Evolutionary conservation across 805 yeast species (phyloP), one percentile per base, ranked within the genome.

Genomic region (Candida railenensis): DNA sequence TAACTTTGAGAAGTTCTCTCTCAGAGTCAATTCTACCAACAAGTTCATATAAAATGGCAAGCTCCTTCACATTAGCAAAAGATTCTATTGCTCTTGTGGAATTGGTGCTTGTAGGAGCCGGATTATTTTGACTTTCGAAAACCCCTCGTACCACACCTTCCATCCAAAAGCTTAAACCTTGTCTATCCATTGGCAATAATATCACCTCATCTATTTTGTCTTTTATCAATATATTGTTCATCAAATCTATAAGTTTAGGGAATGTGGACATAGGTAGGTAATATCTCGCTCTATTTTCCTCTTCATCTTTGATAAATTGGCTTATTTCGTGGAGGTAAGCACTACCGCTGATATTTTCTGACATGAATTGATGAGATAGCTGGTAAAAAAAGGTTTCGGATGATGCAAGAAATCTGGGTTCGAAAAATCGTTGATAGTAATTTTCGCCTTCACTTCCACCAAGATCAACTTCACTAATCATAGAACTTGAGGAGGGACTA

Each of bases 381-480:
- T 58, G 59, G 12, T 67, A 57, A 58, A 85, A 91, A 59, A 77
- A 88, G 1, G 65, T 62, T 46, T 73, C 77, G 1, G 92, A 79
- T 28, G 74, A 74, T 3, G 68, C 58, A 43, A 88, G 56, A 38
- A 88, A 74, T 42, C 61, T 65, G 0, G 89, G 90, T 54, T 89
- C 96, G 60, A 90, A 86, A 37, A 68, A 74, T 16, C 72, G 75
- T 21, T 73, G 67, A 57, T 86, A 89, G 52, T 81, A 85, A 45
- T 78, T 83, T 47, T 83, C 90, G 3, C 78, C 77, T 19, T 66
- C 18, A 8, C 39, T 22, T n/a, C 22, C 39, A 34, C 19, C 37
- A 15, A 55, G 46, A n/a, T 62, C 70, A 4, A 54, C 46, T 18
- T 47, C 47, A 20, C 56, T 52, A 8, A 43, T 51, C n/a, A 33